Evolutionary conservation across 208 protist genomes (phyloP), one percentile per base, ranked within the genome.

Genomic region (Leptomonas pyrrhocoris): DNA sequence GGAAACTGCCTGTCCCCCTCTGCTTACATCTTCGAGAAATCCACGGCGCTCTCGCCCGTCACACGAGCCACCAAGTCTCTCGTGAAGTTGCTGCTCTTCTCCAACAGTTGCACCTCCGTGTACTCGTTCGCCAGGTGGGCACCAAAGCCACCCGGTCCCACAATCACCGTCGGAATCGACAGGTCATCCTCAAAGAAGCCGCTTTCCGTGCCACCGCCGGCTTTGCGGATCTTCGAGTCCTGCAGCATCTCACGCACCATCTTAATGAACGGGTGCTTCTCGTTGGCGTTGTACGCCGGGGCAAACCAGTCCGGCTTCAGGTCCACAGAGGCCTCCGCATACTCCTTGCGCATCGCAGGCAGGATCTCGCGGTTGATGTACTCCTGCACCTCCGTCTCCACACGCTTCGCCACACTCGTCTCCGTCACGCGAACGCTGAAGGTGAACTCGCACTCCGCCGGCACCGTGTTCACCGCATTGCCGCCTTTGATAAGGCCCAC

Each of bases 61-160:
- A 54, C 56, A 2, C 64, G 55, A n/a, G 19, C 0, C 9, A 83
- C 72, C 9, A 78, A 51, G 6, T 79, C 56, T 23, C 45, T 49
- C 31, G 66, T 74, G 58, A 83, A 77, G 11, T 21, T 49, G 18
- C 19, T n/a, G 34, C 28, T 63, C 50, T 66, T 73, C 15, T 79
- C 69, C n/a, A 84, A 62, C 21, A 74, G 55, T 13, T 53, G 53
- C 49, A 80, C 31, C 36, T 72, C 51, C 7, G 80, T 77, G 70
- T 74, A 84, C 67, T 90, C 85, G 70, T 87, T 87, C 6, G 79
- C 57, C 28, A 79, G 40, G 67, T 85, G 79, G 21, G 75, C 81
- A 34, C 73, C 59, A 40, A 80, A 73, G 53, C 77, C 81, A 30
- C 81, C 85, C 5, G 80, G 81, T 15, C 81, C 85, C 46, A 73